phyloP scores from a whole-genome alignment of 2,329 filamentous ascomycete species.

The Lasiodiplodia sp. region DNA sequence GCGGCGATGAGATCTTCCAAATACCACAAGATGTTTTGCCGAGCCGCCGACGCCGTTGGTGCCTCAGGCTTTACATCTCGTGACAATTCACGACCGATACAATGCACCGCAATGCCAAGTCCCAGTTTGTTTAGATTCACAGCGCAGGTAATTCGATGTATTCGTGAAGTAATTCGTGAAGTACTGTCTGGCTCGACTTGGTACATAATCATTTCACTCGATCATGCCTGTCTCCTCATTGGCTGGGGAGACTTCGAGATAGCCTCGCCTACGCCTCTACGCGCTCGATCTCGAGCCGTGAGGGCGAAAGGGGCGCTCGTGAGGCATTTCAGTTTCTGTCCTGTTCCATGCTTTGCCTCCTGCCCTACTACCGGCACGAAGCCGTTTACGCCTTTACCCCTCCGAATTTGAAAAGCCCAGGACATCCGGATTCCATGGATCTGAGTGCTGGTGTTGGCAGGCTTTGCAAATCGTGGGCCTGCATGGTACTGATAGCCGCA shows the following conservation, averaged over 20 bases:
- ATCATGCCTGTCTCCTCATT: background rate
- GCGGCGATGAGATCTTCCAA: slow-evolving; percentile 24
- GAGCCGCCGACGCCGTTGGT: slow-evolving; percentile 2
- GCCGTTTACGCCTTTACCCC: background rate
- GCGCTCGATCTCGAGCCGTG: background rate
- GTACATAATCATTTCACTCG: background rate
- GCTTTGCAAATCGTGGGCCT: background rate
- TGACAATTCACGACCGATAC: background rate
- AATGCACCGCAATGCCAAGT: background rate
- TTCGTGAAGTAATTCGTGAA: background rate
- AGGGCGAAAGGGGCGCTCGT: background rate
- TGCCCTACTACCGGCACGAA: background rate
- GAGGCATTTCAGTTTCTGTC: background rate
- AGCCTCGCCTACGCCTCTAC: background rate
- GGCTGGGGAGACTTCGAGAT: background rate
- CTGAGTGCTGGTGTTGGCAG: background rate
- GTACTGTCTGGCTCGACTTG: background rate
- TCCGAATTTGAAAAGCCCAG: background rate
- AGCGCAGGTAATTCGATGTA: background rate
- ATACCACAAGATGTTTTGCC: slow-evolving; percentile 18
- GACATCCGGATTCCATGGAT: background rate
- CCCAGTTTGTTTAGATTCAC: background rate
- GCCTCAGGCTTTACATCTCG: background rate
- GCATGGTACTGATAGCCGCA: background rate
- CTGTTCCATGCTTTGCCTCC: background rate